These are phyloP conservation scores for Silene vulgaris DNA, from an alignment of 179 eudicot genomes.

Conservation along the genomic window DNA sequence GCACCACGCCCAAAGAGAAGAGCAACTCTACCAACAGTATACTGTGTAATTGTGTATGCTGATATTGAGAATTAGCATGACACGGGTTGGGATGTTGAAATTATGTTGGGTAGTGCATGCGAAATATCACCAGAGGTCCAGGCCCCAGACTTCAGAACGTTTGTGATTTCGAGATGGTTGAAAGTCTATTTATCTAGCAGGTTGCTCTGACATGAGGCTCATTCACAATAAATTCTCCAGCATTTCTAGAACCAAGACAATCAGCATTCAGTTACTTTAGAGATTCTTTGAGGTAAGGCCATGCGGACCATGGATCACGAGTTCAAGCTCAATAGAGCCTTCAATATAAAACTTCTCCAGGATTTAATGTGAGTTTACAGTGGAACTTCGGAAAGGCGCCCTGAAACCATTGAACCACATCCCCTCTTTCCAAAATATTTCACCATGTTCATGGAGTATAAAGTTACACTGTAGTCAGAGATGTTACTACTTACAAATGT, in stretches of 20 bases:
- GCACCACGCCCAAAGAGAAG: background rate
- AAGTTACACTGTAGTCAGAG: background rate
- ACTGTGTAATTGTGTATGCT: background rate
- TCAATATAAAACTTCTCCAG: background rate
- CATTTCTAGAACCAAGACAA: constrained; percentile 2
- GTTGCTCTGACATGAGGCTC: background rate
- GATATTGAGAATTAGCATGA: constrained; percentile 3
- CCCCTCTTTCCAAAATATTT: background rate
- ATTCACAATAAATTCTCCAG: background rate
- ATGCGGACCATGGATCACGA: background rate
- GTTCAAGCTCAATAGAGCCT: background rate
- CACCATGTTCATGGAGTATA: background rate
- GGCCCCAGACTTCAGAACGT: background rate
- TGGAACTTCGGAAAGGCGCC: background rate
- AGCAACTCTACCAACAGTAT: constrained; percentile 7
- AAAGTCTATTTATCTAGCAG: background rate
- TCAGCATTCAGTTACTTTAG: background rate
- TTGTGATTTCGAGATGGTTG: background rate
- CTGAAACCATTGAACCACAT: background rate
- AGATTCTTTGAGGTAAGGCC: background rate
- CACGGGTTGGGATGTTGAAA: background rate
- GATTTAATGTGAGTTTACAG: background rate
- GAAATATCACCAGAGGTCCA: background rate
- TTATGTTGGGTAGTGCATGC: background rate
- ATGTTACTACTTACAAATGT: constrained; percentile 6